Evolutionary conservation across 2,329 filamentous ascomycete species (phyloP), one percentile per base, ranked within the genome.

Genomic region (Fusarium sp.): DNA sequence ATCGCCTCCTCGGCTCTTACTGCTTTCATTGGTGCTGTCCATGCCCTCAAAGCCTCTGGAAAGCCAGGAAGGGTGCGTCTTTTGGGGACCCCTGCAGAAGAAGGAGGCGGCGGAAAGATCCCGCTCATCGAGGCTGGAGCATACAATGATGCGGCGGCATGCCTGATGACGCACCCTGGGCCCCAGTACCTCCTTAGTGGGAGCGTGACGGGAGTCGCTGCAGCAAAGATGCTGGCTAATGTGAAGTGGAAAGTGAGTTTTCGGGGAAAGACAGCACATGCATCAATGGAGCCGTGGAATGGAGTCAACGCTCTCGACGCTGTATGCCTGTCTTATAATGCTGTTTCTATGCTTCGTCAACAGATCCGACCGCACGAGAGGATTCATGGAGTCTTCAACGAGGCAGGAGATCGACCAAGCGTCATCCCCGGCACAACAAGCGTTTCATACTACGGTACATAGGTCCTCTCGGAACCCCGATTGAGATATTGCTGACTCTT

Each of bases 1-100:
- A 75, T 75, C 13, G 72, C 72, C 3, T 70, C 72, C 1, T 70
- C 72, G 8, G 69, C 72, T 18, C 57, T 75, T 8, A 63, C 72
- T 18, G 72, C 72, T 0, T 75, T 75, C 16, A 50, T 75, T 0
- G 72, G 69, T 6, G 25, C 48, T 1, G 35, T 52, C 5, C 9
- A 59, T 18, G 65, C 32, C 1, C 37, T 64, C 6, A 13, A 64
- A 13, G 7, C 23, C 2, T 69, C 54, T 16, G 48, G 25, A 2
- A 34, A 50, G 10, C 18, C 43, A 6, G 67, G 67, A 1, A 11
- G 63, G 10, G 67, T 67, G 0, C 63, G 65, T n/a, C 48, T 69
- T 2, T 64, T 69, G 3, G 67, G 67, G 10, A 67, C 67, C 18
- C 67, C 67, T 0, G 67, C 67, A 11, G 67, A 69, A 14, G 67